phyloP scores from a whole-genome alignment of 495 filamentous ascomycete genomes.

The Eremomyces bilateralis region DNA sequence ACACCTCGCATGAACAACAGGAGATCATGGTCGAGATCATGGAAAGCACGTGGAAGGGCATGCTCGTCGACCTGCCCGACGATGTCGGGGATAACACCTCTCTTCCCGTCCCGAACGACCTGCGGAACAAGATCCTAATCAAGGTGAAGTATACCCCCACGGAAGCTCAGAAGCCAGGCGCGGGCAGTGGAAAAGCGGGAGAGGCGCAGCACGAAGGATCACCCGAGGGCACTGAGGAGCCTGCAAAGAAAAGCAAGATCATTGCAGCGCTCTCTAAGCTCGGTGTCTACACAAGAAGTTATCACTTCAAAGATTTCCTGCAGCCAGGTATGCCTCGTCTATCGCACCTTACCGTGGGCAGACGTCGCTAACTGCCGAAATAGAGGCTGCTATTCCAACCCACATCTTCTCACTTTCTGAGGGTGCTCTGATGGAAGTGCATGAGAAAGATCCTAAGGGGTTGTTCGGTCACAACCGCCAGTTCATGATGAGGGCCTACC shows the following conservation, averaged over 20 bases:
- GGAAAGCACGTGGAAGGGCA: constrained; percentile 47
- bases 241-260: constrained; percentile 33
- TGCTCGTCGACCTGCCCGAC: constrained; percentile 38
- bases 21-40: constrained; percentile 81
- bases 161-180: constrained; percentile 14
- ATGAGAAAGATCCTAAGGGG: constrained; percentile 32
- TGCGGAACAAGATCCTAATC: constrained; percentile 64
- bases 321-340: constrained; percentile 25
- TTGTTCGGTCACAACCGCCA: constrained; percentile 68
- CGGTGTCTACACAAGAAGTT: constrained; percentile 64
- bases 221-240: background rate
- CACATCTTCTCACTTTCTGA: constrained; percentile 83
- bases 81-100: constrained; percentile 20
- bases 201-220: constrained; percentile 2
- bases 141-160: constrained; percentile 61
- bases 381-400: constrained; percentile 47
- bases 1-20: constrained; percentile 58
- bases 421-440: constrained; percentile 46
- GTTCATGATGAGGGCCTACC: constrained; percentile 76
- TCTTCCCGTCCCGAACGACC: constrained; percentile 41
- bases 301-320: constrained; percentile 50
- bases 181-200: constrained; percentile 10
- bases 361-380: constrained; percentile 6
- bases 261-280: constrained; percentile 49
- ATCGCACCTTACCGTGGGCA: background rate